Evolutionary conservation across 2,329 filamentous ascomycete species (phyloP), one percentile per base, ranked within the genome.

Genomic region (Eutypa lata): DNA sequence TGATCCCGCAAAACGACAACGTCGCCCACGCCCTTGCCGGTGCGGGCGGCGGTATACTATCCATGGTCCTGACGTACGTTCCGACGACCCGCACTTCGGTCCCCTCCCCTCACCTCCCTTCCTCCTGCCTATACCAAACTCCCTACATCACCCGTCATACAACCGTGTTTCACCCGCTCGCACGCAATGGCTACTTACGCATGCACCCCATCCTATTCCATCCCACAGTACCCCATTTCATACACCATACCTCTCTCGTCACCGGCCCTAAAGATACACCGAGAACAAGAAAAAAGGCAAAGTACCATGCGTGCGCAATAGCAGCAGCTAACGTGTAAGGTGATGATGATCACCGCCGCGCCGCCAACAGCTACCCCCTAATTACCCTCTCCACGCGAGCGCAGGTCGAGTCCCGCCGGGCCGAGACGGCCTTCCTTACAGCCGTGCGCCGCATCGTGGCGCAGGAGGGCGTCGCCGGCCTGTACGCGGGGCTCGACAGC

Each of bases 331-430:
- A 31, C 26, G 26, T 31, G 26, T 31, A 31, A 31, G 26, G 26
- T 31, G 26, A 31, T 31, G 26, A n/a, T n/a, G 26, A 31, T 31
- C 26, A 31, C 26, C 26, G 26, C 5, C 26, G 26, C 26, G 5
- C 10, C n/a, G 5, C 48, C 24, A 37, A 48, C 67, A 94, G 90
- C 61, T 97, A 97, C 73, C 94, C 94, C 42, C 86, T 99, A 64
- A 96, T 99, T 69, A 97, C 94, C 33, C 87, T 99, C 58, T 99
- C 94, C 21, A 99, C 94, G 33, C 89, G 94, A 69, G 94, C 94
- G 43, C 94, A 99, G 74, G 93, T 99, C 71, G 94, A 99, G 75
- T 97, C 94, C 54, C 94, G 90, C 74, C 91, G 92, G 65, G 91
- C 91, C 51, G 86, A 95, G 62, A 90, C 90, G 26, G 87, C 88